These are phyloP conservation scores for Macrophomina tecta DNA, from an alignment of 2,329 filamentous ascomycete species.

Conservation along the genomic window DNA sequence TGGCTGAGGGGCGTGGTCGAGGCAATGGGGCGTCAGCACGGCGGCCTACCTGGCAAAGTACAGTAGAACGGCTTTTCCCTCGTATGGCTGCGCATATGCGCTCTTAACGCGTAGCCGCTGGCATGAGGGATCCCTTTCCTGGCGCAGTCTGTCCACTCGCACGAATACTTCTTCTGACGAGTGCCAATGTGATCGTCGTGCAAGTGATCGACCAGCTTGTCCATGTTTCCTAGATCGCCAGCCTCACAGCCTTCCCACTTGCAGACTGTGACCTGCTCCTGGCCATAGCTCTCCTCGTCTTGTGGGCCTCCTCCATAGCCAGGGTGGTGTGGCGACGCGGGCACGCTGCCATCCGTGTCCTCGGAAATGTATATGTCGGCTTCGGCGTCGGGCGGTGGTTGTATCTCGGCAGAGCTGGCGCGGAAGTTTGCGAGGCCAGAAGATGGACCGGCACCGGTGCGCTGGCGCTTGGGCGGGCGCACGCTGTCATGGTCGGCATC, in stretches of 20 bases:
- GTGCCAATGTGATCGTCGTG: slow-evolving; percentile 94
- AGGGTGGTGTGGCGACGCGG: slow-evolving; percentile 57
- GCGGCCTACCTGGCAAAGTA: slow-evolving; percentile 76
- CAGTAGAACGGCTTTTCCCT: slow-evolving; percentile 99
- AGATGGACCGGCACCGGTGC: slow-evolving; percentile 37
- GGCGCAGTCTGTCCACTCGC: slow-evolving; percentile 91
- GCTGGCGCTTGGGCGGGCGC: slow-evolving; percentile 46
- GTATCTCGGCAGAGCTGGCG: slow-evolving; percentile 35
- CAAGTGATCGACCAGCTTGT: slow-evolving; percentile 58
- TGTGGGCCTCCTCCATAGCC: slow-evolving; percentile 34
- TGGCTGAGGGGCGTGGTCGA: not conserved
- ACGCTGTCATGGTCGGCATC: slow-evolving; percentile 39
- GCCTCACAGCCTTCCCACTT: slow-evolving; percentile 59
- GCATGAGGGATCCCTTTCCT: slow-evolving; percentile 91
- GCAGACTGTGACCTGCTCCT: slow-evolving; percentile 55
- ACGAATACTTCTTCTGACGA: slow-evolving; percentile 95
- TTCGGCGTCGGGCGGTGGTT: slow-evolving; percentile 32
- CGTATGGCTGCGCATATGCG: slow-evolving; percentile 97
- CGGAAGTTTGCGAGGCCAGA: slow-evolving; percentile 31
- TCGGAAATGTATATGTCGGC: slow-evolving; percentile 77
- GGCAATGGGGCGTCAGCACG: slow-evolving; percentile 38
- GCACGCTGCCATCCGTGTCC: slow-evolving; percentile 83
- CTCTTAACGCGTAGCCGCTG: slow-evolving; percentile 92
- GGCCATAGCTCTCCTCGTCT: slow-evolving; percentile 30
- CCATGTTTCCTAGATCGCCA: slow-evolving; percentile 57